These are phyloP conservation scores for Akanthomyces dipterigenus DNA, from an alignment of 2,329 filamentous ascomycete genomes.

Conservation along the genomic window DNA sequence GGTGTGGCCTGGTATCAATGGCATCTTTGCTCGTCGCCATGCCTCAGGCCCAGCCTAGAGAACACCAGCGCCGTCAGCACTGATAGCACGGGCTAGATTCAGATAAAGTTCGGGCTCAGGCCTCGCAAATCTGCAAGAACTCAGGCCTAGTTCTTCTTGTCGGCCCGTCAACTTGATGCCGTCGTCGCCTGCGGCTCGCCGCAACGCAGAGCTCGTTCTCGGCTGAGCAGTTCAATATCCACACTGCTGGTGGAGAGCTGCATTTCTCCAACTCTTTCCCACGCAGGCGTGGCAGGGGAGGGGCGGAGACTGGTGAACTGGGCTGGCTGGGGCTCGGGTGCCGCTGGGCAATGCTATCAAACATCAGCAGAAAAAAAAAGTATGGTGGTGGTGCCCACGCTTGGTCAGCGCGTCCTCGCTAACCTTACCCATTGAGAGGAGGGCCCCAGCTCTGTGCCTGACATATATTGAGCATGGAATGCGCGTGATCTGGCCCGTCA, in stretches of 20 bases:
- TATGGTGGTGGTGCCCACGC: background rate
- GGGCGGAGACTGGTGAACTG: background rate
- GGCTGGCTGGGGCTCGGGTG: background rate
- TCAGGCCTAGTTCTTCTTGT: background rate
- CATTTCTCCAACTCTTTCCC: background rate
- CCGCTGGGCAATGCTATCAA: background rate
- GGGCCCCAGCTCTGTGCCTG: background rate
- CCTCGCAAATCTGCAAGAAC: background rate
- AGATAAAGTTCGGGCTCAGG: background rate
- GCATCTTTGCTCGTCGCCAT: too few species aligned
- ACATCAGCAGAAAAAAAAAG: conserved; percentile 5
- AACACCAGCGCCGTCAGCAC: too few species aligned
- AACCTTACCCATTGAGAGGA: conserved; percentile 8
- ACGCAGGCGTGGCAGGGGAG: background rate
- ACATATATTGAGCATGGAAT: background rate
- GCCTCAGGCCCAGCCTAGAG: too few species aligned
- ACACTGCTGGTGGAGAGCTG: background rate
- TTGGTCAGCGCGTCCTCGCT: background rate
- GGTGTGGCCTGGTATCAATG: background rate
- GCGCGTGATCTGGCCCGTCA: background rate
- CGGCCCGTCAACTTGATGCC: background rate
- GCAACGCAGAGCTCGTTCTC: background rate
- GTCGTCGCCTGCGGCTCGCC: background rate
- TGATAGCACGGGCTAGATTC: background rate
- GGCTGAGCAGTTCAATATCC: background rate